Conservation (phyloP, 768 basidiomycete genomes). For the Guyanaporus albipodus region DNA sequence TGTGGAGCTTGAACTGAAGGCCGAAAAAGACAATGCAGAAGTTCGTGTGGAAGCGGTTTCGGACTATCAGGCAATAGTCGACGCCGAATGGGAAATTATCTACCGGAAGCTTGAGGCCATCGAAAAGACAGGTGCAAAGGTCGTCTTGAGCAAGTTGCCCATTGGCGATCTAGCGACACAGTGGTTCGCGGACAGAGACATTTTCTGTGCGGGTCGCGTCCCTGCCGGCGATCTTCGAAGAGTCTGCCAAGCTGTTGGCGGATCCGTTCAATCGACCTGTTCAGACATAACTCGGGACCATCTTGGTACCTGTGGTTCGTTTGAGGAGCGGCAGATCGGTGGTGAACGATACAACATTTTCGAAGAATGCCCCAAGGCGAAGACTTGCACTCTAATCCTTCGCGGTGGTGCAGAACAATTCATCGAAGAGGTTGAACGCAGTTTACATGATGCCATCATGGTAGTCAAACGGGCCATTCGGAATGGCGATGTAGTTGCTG, state of each 20-base stretch:
- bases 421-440: conserved; percentile 96
- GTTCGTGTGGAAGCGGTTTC: conserved; percentile 95
- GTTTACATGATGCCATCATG: conserved; percentile 98
- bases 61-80: conserved; percentile 98
- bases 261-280: conserved; percentile 91
- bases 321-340: conserved; percentile 94
- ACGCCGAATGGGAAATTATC: conserved; percentile 99
- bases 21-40: conserved; percentile 99
- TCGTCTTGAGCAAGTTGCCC: conserved; percentile 95
- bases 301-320: conserved; percentile 88
- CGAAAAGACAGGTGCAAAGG: conserved; percentile 93
- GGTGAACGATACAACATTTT: conserved; percentile 97
- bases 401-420: conserved; percentile 98
- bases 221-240: conserved; percentile 84
- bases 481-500: conserved; percentile 95
- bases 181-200: conserved; percentile 98
- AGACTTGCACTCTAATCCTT: conserved; percentile 92
- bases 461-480: conserved; percentile 97
- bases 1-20: conserved; percentile 97
- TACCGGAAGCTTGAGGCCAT: conserved; percentile 96
- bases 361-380: conserved; percentile 87
- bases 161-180: conserved; percentile 99
- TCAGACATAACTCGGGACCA: conserved; percentile 88
- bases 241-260: conserved; percentile 94
- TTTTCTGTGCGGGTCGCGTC: conserved; percentile 98